A percentile compares a stretch with the other conserved stretches of the same genome.
These are phyloP conservation scores for Solanum chilense DNA, from an alignment of 257 asterid species.

Conservation along the genomic window DNA sequence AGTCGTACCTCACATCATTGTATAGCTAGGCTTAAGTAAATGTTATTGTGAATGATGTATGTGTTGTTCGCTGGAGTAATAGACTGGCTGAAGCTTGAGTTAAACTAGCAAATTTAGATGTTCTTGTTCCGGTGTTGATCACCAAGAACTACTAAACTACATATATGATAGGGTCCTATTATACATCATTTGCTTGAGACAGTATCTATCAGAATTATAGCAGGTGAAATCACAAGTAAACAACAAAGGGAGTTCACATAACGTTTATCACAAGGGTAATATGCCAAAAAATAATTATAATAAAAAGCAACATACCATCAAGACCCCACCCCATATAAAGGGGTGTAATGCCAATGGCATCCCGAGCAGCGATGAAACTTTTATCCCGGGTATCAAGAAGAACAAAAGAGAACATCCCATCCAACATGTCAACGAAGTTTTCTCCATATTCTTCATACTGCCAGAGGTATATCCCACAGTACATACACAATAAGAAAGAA, in stretches of 20 bases:
- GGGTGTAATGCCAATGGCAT: conserved; percentile 98
- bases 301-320: conserved; percentile 53
- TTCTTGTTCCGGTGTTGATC: background rate
- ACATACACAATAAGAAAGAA: background rate
- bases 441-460: conserved; percentile 99
- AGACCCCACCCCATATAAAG: conserved; percentile 99
- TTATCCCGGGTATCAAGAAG: conserved; percentile 95
- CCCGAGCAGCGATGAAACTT: conserved; percentile 98
- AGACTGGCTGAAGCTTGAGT: background rate
- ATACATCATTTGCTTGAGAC: background rate
- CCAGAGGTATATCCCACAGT: background rate
- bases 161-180: background rate
- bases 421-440: conserved; percentile 88
- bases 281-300: background rate
- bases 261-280: background rate
- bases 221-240: background rate
- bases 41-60: background rate
- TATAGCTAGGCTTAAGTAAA: background rate
- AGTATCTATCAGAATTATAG: background rate
- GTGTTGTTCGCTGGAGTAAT: background rate
- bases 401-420: conserved; percentile 99
- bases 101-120: background rate
- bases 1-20: background rate
- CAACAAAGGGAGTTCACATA: background rate
- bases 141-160: background rate